Evolutionary conservation across 345 rosid genomes (phyloP).

Genomic region (Populus euphratica): DNA sequence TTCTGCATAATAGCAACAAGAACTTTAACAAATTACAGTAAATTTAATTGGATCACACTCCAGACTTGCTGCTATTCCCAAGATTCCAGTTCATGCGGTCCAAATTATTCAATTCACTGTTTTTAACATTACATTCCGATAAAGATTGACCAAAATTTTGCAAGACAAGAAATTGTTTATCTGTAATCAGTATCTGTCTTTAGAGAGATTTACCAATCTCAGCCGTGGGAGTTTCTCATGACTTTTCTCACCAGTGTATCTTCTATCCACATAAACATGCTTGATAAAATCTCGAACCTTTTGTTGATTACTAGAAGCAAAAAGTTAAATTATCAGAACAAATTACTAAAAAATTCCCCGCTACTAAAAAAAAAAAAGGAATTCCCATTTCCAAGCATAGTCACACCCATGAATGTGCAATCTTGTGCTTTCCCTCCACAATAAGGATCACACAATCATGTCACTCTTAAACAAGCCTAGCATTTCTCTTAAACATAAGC

Average conservation of each 20-base stretch:
- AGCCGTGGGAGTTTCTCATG: conserved; percentile 36
- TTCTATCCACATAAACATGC: conserved; percentile 76
- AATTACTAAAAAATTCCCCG: conserved; percentile 7
- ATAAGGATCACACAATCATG: not conserved
- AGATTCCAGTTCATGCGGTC: not conserved
- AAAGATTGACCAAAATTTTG: not conserved
- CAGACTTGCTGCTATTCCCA: not conserved
- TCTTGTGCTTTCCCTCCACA: not conserved
- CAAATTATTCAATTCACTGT: not conserved
- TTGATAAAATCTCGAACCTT: conserved; percentile 74
- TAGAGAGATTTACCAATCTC: conserved; percentile 45
- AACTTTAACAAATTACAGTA: conserved; percentile 2
- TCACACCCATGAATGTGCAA: not conserved
- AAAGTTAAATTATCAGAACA: conserved; percentile 21
- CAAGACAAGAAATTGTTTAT: not conserved
- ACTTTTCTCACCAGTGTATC: conserved; percentile 50
- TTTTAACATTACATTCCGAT: not conserved
- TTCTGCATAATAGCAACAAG: conserved; percentile 33
- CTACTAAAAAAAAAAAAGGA: not conserved
- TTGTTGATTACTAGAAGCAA: conserved; percentile 59
- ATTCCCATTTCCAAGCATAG: not conserved
- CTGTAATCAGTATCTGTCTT: not conserved
- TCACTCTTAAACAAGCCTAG: not conserved
- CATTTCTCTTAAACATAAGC: not conserved
- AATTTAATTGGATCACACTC: not conserved